Conservation (phyloP, 805 yeast species). For the Naumovozyma castellii region DNA sequence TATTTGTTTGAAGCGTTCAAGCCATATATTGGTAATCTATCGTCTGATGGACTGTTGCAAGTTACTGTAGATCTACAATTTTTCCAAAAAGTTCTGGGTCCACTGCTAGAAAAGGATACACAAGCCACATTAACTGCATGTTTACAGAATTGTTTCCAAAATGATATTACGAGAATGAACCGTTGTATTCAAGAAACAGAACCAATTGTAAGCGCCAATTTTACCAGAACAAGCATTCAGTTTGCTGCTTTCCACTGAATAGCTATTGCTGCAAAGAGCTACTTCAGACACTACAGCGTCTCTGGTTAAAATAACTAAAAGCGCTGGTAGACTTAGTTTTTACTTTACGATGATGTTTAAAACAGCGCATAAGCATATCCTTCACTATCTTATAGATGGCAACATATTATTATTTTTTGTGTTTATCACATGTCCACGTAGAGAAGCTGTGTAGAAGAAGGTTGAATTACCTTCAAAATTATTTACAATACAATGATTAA, state of each 20-base stretch:
- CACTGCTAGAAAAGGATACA: conserved; percentile 25
- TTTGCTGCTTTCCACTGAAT: conserved; percentile 26
- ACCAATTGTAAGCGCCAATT: conserved; percentile 25
- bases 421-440: no score
- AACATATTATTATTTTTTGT: no score
- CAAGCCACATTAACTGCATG: conserved; percentile 24
- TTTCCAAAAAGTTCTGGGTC: conserved; percentile 30
- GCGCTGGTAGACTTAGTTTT: no score
- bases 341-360: no score
- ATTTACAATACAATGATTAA: no score
- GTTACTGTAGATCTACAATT: conserved; percentile 46
- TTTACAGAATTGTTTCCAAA: conserved; percentile 28
- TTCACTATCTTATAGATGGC: no score
- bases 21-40: conserved; percentile 37
- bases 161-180: conserved; percentile 17
- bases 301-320: no score
- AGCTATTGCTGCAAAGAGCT: no score
- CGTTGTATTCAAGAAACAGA: conserved; percentile 23
- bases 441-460: no score
- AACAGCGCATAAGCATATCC: no score
- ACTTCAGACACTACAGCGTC: no score
- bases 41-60: conserved; percentile 42
- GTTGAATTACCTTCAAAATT: no score
- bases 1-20: conserved; percentile 32
- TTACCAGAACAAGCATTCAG: conserved; percentile 24